Conservation (phyloP, 108 stramenopile genomes). For the Discostella pseudostelligera region DNA sequence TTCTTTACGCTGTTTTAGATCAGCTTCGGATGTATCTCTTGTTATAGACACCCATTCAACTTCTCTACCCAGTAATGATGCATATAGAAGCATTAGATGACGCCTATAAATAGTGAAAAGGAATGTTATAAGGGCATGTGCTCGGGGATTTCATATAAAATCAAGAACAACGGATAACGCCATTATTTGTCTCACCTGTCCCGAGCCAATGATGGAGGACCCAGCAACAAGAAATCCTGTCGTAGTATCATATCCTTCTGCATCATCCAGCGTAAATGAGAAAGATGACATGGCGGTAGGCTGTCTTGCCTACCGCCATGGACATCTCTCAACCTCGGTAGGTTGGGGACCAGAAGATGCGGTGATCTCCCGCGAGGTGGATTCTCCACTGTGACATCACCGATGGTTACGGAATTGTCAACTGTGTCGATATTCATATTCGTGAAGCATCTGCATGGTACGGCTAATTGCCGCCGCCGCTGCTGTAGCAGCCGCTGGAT, state of each 20-base stretch:
- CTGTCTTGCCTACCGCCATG: slow-evolving; percentile 5
- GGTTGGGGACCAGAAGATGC: slow-evolving; percentile 18
- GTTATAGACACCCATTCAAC: slow-evolving; percentile 71
- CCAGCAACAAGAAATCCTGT: slow-evolving; percentile 82
- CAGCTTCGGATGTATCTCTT: slow-evolving; percentile 79
- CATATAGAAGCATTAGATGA: slow-evolving; percentile 62
- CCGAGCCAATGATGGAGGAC: slow-evolving; percentile 54
- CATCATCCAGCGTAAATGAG: slow-evolving; percentile 85
- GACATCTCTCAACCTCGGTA: slow-evolving; percentile 5
- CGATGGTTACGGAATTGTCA: slow-evolving; percentile 40
- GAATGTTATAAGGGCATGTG: background rate
- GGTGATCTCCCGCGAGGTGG: slow-evolving; percentile 26
- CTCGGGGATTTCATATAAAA: background rate
- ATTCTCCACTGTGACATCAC: slow-evolving; percentile 25
- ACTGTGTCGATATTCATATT: slow-evolving; percentile 5
- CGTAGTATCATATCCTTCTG: slow-evolving; percentile 72
- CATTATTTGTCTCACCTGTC: slow-evolving; percentile 21
- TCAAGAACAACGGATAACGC: background rate
- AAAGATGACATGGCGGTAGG: slow-evolving; percentile 43
- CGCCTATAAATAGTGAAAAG: slow-evolving; percentile 36
- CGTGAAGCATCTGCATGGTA: slow-evolving; percentile 1
- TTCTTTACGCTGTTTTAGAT: slow-evolving; percentile 82
- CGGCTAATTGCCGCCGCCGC: no score
- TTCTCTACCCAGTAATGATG: slow-evolving; percentile 60
- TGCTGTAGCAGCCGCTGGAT: no score